A percentile compares a stretch with the other conserved stretches of the same genome.
phyloP scores from a whole-genome alignment of 2,329 filamentous ascomycete species.

The Fusarium ramigenum region DNA sequence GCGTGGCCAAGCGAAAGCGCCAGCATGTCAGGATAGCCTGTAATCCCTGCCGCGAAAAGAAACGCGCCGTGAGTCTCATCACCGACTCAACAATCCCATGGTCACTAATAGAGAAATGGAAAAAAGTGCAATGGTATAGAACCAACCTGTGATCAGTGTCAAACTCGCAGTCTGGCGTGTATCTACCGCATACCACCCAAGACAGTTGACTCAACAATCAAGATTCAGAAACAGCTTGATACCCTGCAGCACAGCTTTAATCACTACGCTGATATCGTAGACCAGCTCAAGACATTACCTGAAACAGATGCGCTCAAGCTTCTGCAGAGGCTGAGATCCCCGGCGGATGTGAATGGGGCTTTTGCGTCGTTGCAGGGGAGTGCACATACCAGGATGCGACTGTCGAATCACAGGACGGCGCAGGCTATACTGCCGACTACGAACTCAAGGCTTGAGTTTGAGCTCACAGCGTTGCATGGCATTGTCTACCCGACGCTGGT shows the following conservation, averaged over 20 bases:
- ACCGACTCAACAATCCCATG: neutral
- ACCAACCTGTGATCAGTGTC: conserved; percentile 10
- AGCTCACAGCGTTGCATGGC: neutral
- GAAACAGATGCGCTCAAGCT: conserved; percentile 1
- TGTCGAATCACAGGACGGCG: neutral
- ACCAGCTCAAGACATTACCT: neutral
- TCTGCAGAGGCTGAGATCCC: neutral
- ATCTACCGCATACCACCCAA: conserved; percentile 4
- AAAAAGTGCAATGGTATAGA: neutral
- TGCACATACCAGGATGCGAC: neutral
- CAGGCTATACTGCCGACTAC: neutral
- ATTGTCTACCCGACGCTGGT: neutral
- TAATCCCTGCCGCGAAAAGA: conserved; percentile 12
- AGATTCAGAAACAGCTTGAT: conserved; percentile 7
- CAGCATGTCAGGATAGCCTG: conserved; percentile 17
- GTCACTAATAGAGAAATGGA: neutral
- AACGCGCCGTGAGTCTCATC: neutral
- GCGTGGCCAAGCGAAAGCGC: neutral
- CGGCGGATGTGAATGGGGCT: neutral
- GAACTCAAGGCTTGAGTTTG: neutral
- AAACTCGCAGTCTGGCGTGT: neutral
- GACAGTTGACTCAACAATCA: conserved; percentile 3
- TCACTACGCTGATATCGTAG: neutral
- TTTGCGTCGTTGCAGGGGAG: neutral
- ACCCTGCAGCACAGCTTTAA: neutral